phyloP scores from a whole-genome alignment of 202 grass and related monocot genomes.

The Miscanthus sacchariflorus region DNA sequence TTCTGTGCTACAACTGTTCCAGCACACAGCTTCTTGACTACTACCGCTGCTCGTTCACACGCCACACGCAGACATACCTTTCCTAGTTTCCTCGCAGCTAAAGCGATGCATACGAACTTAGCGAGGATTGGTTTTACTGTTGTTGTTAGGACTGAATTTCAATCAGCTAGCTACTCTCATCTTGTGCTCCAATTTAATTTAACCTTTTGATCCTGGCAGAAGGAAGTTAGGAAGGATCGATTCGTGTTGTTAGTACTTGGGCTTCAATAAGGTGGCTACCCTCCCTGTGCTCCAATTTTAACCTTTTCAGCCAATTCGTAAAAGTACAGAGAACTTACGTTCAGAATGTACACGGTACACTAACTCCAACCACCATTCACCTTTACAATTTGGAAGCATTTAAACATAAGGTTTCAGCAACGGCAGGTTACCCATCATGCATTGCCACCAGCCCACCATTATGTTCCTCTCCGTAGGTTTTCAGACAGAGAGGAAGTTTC shows the following conservation, averaged over 20 bases:
- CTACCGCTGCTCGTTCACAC: neutral
- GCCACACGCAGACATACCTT: neutral
- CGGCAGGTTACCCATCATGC: neutral
- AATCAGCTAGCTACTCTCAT: neutral
- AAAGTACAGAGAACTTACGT: neutral
- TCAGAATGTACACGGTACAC: neutral
- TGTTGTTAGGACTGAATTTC: neutral
- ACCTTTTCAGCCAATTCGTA: neutral
- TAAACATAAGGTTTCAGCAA: constrained; percentile 7
- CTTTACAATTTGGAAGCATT: constrained; percentile 37
- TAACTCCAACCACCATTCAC: neutral
- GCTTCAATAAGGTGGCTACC: neutral
- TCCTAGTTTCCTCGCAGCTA: constrained; percentile 32
- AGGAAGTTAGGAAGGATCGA: no score
- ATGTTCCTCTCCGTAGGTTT: neutral
- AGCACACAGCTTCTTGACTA: neutral
- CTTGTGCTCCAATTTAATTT: neutral
- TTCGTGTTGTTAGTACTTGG: no score
- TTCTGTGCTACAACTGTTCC: neutral
- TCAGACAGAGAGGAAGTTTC: constrained; percentile 3
- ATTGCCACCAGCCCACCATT: neutral
- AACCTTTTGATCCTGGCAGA: no score
- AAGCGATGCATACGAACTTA: constrained; percentile 18
- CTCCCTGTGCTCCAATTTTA: neutral
- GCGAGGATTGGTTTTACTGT: neutral